Conservation (phyloP, 2,329 filamentous ascomycete species). For the Huntiella abstrusa region DNA sequence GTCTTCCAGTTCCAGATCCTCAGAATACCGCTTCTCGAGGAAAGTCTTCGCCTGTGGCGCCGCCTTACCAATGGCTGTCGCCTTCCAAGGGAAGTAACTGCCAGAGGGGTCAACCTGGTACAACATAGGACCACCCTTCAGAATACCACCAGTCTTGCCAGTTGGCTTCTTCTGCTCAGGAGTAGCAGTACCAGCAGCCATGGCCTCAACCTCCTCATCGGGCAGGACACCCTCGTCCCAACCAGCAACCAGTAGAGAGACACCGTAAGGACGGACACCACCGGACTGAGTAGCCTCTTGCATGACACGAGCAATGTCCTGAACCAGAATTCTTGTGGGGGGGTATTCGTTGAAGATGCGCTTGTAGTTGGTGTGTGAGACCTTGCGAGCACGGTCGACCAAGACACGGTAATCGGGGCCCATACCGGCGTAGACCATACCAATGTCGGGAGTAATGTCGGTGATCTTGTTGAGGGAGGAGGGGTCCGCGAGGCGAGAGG, state of each 20-base stretch:
- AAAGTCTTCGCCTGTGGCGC: constrained; percentile 98
- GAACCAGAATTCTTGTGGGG: constrained; percentile 96
- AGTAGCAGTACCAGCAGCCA: constrained; percentile 24
- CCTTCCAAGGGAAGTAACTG: constrained; percentile 99
- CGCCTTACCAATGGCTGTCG: constrained; percentile 95
- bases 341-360: constrained; percentile 99
- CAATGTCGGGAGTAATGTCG: constrained; percentile 95
- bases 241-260: constrained; percentile 84
- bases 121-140: constrained; percentile 90
- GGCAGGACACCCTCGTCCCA: constrained; percentile 96
- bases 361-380: constrained; percentile 97
- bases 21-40: constrained; percentile 96
- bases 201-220: constrained; percentile 47
- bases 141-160: constrained; percentile 83
- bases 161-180: constrained; percentile 51
- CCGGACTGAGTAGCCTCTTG: constrained; percentile 97
- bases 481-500: constrained; percentile 88
- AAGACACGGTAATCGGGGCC: constrained; percentile 94
- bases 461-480: constrained; percentile 93
- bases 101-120: constrained; percentile 99
- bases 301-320: constrained; percentile 94
- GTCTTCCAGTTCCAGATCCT: constrained; percentile 91
- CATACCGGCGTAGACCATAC: constrained; percentile 99
- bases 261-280: constrained; percentile 90
- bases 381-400: constrained; percentile 94